Evolutionary conservation across 2,329 filamentous ascomycete genomes (phyloP), one percentile per base, ranked within the genome.

Genomic region (Diaporthe caulivora): DNA sequence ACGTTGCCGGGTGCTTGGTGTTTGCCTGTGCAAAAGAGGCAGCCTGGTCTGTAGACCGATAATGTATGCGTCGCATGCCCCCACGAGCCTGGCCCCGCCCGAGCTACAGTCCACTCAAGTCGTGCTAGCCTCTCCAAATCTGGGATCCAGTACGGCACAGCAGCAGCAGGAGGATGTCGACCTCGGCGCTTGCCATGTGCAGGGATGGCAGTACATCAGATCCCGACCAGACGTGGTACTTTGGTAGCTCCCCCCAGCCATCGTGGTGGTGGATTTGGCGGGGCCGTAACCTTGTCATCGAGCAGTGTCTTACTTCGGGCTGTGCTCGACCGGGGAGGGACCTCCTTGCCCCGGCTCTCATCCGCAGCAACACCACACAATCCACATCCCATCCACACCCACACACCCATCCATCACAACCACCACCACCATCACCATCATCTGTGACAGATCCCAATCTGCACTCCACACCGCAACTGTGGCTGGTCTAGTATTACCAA

Each of bases 401-500:
- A 24, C 53, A 31, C 49, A 40, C 10, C n/a, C 40, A 8, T 42
- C 58, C 55, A 26, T 11, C 42, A n/a, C 58, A 3, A 57, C 29
- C 51, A 57, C 21, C 21, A 42, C 7, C 42, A 31, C 24, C 31
- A 68, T 31, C 64, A 68, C 34, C n/a, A 51, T 18, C 44, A 34
- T 40, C 26, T 49, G n/a, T 62, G 68, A 49, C 44, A 71, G 24
- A 26, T 37, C 54, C 44, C 31, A 29, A 58, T 54, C 31, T 62
- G 29, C 37, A 53, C 10, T 57, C 10, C 69, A 71, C 62, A 67
- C 69, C 69, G 69, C 69, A 71, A 71, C 31, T 71, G 42, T 60
- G 68, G 44, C 68, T 53, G 55, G 31, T 21, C 31, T 17, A 0
- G 4, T 15, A 71, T 62, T 42, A 71, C 42, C 42, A 51, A 71